Percentiles rank a stretch among this genome's conserved stretches.
phyloP scores from a whole-genome alignment of 2,329 filamentous ascomycete genomes.

The Alternaria viburni region DNA sequence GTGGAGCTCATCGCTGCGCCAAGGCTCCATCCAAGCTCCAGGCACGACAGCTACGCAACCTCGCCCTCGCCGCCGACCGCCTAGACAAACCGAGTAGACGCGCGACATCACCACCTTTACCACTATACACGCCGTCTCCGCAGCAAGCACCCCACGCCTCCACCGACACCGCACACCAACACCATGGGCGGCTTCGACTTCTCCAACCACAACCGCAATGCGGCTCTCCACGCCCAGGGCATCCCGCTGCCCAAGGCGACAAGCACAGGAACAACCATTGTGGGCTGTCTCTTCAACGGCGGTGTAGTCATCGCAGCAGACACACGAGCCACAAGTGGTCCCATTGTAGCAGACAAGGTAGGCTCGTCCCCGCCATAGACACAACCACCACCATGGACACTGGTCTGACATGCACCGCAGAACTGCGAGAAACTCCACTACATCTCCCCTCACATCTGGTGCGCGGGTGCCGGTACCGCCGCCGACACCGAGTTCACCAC shows the following conservation, averaged over 20 bases:
- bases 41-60: slow-evolving; percentile 36
- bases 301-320: slow-evolving; percentile 99
- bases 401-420: slow-evolving; percentile 50
- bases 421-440: slow-evolving; percentile 99
- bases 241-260: slow-evolving; percentile 96
- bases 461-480: slow-evolving; percentile 94
- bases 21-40: slow-evolving; percentile 26
- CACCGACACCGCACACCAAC: slow-evolving; percentile 20
- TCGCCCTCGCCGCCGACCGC: slow-evolving; percentile 10
- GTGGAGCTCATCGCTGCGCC: slow-evolving; percentile 13
- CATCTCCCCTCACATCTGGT: slow-evolving; percentile 99
- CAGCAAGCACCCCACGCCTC: background rate
- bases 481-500: slow-evolving; percentile 99
- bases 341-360: slow-evolving; percentile 98
- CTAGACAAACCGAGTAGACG: background rate
- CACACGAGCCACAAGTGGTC: slow-evolving; percentile 94
- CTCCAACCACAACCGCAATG: slow-evolving; percentile 99
- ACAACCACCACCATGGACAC: background rate
- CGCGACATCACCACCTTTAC: background rate
- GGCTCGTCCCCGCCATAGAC: slow-evolving; percentile 3
- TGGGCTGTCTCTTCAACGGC: slow-evolving; percentile 94
- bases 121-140: background rate
- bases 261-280: slow-evolving; percentile 98
- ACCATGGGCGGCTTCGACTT: slow-evolving; percentile 83
- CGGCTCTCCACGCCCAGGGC: slow-evolving; percentile 90